These are phyloP conservation scores for Aegle marmelos DNA, from an alignment of 345 rosid genomes.

Conservation along the genomic window DNA sequence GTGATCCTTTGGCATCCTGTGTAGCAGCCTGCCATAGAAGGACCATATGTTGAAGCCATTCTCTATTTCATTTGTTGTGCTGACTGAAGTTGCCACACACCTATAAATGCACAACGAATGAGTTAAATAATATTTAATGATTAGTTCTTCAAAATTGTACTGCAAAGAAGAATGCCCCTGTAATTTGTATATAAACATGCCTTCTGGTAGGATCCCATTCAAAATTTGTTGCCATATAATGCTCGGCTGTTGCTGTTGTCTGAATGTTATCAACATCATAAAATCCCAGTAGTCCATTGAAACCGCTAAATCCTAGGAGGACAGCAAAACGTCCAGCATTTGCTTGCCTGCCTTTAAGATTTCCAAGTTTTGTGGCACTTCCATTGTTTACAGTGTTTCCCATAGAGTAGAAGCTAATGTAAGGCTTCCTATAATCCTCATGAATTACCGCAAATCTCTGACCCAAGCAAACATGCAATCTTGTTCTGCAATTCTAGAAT, in stretches of 20 bases:
- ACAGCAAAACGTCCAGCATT: conserved; percentile 33
- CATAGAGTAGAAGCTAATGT: not conserved
- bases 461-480: conserved; percentile 38
- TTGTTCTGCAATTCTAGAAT: conserved; percentile 36
- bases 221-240: conserved; percentile 36
- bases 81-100: conserved; percentile 36
- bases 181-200: not conserved
- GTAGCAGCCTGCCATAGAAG: conserved; percentile 32
- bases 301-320: conserved; percentile 31
- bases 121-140: not conserved
- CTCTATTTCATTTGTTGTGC: conserved; percentile 34
- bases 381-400: not conserved
- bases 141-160: not conserved
- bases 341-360: conserved; percentile 12
- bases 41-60: conserved; percentile 40
- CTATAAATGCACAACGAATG: not conserved
- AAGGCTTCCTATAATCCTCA: not conserved
- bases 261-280: conserved; percentile 35
- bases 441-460: not conserved
- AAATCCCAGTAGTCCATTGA: conserved; percentile 37
- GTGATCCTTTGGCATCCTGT: conserved; percentile 29
- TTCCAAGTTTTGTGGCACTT: not conserved
- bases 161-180: not conserved
- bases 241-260: conserved; percentile 33
- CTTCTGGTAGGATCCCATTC: conserved; percentile 45